Evolutionary conservation across 2,329 filamentous ascomycete species (phyloP).

Genomic region (Didymella glomerata): DNA sequence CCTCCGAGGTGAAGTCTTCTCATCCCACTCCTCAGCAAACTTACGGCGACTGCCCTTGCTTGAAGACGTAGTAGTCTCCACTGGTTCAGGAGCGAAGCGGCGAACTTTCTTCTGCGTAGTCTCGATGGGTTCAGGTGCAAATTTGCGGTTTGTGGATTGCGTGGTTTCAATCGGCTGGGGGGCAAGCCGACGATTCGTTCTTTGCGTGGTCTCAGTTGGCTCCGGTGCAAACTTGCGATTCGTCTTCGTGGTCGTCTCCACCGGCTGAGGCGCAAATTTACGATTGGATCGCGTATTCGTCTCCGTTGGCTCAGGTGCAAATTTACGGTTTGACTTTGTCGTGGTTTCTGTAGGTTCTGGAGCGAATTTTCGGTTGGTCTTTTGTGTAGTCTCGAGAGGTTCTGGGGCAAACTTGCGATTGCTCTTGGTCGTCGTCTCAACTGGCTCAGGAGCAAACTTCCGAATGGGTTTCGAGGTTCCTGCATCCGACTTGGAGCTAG

Average conservation of each 20-base stretch:
- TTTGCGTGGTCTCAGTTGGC: slow-evolving; percentile 45
- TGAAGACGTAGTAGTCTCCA: slow-evolving; percentile 38
- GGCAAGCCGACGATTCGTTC: slow-evolving; percentile 41
- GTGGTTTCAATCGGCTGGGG: slow-evolving; percentile 74
- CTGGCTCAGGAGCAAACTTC: slow-evolving; percentile 73
- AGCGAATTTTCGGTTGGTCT: slow-evolving; percentile 64
- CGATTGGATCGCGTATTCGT: slow-evolving; percentile 51
- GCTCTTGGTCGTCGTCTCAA: slow-evolving; percentile 70
- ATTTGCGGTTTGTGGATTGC: slow-evolving; percentile 59
- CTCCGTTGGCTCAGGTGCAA: slow-evolving; percentile 38
- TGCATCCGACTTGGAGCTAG: slow-evolving; percentile 57
- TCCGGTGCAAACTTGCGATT: slow-evolving; percentile 59
- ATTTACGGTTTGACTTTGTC: slow-evolving; percentile 36
- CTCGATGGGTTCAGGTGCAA: slow-evolving; percentile 52
- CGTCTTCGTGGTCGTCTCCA: slow-evolving; percentile 70
- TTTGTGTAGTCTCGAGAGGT: slow-evolving; percentile 73
- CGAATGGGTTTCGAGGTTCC: slow-evolving; percentile 34
- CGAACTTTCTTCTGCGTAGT: slow-evolving; percentile 55
- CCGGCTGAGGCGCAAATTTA: slow-evolving; percentile 73
- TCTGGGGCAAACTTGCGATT: slow-evolving; percentile 71
- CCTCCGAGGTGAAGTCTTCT: slow-evolving; percentile 34
- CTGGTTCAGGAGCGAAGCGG: slow-evolving; percentile 38
- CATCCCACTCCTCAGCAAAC: slow-evolving; percentile 39
- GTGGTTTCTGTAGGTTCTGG: slow-evolving; percentile 59
- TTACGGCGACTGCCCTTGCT: slow-evolving; percentile 40